Percentiles rank a stretch among this genome's conserved stretches.
These are phyloP conservation scores for Hysterangium stoloniferum DNA, from an alignment of 768 basidiomycete genomes.

Conservation along the genomic window DNA sequence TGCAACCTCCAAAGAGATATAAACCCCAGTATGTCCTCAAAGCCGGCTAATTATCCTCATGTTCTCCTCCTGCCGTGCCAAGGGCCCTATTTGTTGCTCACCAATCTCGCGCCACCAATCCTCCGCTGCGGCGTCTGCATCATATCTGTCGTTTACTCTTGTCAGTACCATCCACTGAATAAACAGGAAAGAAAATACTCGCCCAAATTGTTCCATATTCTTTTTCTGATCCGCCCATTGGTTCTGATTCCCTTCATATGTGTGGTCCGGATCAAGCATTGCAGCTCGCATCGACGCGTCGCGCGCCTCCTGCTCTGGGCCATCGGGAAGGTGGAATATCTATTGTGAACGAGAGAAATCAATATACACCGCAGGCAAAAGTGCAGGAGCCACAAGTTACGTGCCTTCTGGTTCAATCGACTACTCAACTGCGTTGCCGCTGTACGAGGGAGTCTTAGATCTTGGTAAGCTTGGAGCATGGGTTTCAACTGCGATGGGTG, in stretches of 20 bases:
- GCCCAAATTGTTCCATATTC: constrained; percentile 37
- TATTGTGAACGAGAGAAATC: constrained; percentile 9
- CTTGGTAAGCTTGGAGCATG: constrained; percentile 45
- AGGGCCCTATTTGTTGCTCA: not conserved
- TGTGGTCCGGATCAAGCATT: constrained; percentile 24
- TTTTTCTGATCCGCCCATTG: constrained; percentile 52
- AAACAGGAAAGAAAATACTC: not conserved
- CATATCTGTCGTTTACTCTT: constrained; percentile 26
- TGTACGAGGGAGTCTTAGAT: constrained; percentile 42
- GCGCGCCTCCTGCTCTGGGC: constrained; percentile 41
- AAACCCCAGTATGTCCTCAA: too few relatives aligned
- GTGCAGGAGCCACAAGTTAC: not conserved
- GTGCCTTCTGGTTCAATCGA: constrained; percentile 36
- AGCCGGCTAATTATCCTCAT: too few relatives aligned
- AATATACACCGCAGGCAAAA: not conserved
- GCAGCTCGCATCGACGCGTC: constrained; percentile 44
- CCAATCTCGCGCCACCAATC: constrained; percentile 36
- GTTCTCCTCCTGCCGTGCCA: not conserved
- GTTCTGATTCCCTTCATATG: constrained; percentile 36
- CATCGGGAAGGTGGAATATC: constrained; percentile 51
- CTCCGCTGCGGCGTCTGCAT: constrained; percentile 44
- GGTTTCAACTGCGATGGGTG: constrained; percentile 33
- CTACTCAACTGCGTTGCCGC: constrained; percentile 41
- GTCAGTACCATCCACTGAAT: not conserved
- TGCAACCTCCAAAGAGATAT: too few relatives aligned